Conservation (phyloP, 225 moss, liverwort and hornwort genomes). For the Thuidium tamariscinum region DNA sequence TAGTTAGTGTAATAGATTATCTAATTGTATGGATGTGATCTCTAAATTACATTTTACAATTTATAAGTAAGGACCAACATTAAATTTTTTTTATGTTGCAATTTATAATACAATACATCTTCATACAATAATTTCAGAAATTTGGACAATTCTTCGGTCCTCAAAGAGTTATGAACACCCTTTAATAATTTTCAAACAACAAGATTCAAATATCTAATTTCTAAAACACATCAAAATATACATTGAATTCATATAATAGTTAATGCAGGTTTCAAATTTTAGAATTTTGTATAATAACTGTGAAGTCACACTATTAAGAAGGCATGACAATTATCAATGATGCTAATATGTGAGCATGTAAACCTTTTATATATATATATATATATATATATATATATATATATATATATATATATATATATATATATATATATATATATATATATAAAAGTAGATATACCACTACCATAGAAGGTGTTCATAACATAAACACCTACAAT, state of each 20-base stretch:
- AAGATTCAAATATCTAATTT: neutral
- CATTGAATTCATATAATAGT: neutral
- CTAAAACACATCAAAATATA: too few species aligned
- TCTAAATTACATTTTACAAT: fast-evolving
- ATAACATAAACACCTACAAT: too few species aligned
- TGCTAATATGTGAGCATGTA: too few species aligned
- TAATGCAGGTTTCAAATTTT: neutral
- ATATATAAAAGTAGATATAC: too few species aligned
- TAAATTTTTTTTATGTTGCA: neutral
- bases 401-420: too few species aligned
- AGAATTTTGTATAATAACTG: neutral
- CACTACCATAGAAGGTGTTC: too few species aligned
- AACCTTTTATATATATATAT: too few species aligned
- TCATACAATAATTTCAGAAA: neutral
- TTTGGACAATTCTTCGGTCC: neutral
- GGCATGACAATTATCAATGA: too few species aligned
- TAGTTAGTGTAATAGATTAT: neutral
- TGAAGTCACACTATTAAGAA: neutral
- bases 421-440: too few species aligned
- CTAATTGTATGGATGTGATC: fast-evolving
- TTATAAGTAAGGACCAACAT: fast-evolving
- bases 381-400: too few species aligned
- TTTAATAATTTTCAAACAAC: too few species aligned
- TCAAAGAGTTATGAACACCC: too few species aligned
- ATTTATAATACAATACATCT: neutral